phyloP scores from a whole-genome alignment of 1,284 basidiomycete species.

The Ceratobasidium sp. region DNA sequence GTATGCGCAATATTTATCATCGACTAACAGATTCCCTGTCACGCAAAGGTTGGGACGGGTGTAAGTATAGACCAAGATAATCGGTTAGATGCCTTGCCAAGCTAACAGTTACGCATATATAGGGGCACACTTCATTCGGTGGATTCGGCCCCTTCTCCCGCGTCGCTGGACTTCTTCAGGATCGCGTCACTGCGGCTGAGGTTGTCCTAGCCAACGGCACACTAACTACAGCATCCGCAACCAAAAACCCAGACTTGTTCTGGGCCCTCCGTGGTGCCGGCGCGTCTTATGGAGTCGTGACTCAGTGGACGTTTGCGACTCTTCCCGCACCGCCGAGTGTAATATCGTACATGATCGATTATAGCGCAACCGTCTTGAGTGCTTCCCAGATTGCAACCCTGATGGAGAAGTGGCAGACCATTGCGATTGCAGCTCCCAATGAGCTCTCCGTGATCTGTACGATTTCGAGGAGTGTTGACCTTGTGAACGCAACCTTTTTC shows the following conservation, averaged over 20 bases:
- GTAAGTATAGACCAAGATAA: slow-evolving; percentile 23
- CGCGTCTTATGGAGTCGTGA: slow-evolving; percentile 47
- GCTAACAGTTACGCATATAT: not conserved
- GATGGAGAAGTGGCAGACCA: slow-evolving; percentile 32
- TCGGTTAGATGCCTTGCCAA: not conserved
- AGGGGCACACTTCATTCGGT: slow-evolving; percentile 48
- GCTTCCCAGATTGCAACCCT: slow-evolving; percentile 21
- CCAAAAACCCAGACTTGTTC: slow-evolving; percentile 43
- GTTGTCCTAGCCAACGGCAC: slow-evolving; percentile 48
- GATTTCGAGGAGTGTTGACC: slow-evolving; percentile 1
- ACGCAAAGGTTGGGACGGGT: not conserved
- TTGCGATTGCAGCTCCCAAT: slow-evolving; percentile 39
- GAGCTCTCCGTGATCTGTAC: slow-evolving; percentile 16
- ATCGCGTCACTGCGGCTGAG: slow-evolving; percentile 46
- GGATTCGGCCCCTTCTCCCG: slow-evolving; percentile 47
- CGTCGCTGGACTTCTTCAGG: slow-evolving; percentile 47
- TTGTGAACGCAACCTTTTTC: too few species aligned
- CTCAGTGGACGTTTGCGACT: slow-evolving; percentile 47
- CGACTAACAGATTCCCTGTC: too few species aligned
- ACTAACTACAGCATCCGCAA: slow-evolving; percentile 39
- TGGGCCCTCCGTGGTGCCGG: too few species aligned
- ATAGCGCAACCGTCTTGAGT: not conserved
- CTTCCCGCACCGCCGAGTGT: slow-evolving; percentile 43
- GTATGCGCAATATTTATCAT: too few species aligned
- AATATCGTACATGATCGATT: slow-evolving; percentile 43